A percentile compares a stretch with the other conserved stretches of the same genome.
Evolutionary conservation across 1,284 basidiomycete species (phyloP).

Genomic region (Pseudomicrostroma phylloplanum): DNA sequence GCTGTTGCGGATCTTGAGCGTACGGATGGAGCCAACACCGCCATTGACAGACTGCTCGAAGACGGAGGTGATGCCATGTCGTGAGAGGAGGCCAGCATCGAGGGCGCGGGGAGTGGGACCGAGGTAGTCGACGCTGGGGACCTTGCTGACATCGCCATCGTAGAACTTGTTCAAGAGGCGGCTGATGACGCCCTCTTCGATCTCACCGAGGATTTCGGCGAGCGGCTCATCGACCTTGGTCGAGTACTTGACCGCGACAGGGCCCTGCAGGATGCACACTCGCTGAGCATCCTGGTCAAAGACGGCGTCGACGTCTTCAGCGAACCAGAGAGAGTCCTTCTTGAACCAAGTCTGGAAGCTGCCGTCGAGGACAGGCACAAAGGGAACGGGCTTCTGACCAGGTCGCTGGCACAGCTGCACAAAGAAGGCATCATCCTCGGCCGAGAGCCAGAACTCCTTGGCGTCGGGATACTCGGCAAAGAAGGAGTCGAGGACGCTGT

Average conservation of each 20-base stretch:
- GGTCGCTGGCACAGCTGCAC: constrained; percentile 87
- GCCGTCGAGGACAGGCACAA: constrained; percentile 90
- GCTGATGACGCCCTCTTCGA: constrained; percentile 70
- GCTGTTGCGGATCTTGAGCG: constrained; percentile 23
- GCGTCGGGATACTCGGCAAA: constrained; percentile 75
- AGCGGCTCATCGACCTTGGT: constrained; percentile 86
- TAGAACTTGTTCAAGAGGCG: constrained; percentile 79
- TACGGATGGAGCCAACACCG: constrained; percentile 55
- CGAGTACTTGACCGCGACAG: constrained; percentile 83
- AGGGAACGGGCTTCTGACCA: constrained; percentile 95
- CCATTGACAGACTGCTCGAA: constrained; percentile 36
- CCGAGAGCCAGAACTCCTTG: constrained; percentile 77
- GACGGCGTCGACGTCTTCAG: constrained; percentile 96
- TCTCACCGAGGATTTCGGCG: constrained; percentile 80
- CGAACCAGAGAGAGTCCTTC: constrained; percentile 93
- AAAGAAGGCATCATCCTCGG: constrained; percentile 93
- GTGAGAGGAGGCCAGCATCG: constrained; percentile 52
- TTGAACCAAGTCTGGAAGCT: constrained; percentile 88
- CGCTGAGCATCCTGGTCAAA: constrained; percentile 90
- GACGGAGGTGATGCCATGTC: constrained; percentile 52
- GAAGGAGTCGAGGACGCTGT: constrained; percentile 71
- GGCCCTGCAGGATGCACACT: constrained; percentile 94
- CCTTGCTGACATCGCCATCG: constrained; percentile 66
- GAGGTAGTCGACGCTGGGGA: constrained; percentile 83
- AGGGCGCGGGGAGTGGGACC: constrained; percentile 55